These are phyloP conservation scores for Spathaspora sp. DNA, from an alignment of 805 yeast species.

Conservation along the genomic window DNA sequence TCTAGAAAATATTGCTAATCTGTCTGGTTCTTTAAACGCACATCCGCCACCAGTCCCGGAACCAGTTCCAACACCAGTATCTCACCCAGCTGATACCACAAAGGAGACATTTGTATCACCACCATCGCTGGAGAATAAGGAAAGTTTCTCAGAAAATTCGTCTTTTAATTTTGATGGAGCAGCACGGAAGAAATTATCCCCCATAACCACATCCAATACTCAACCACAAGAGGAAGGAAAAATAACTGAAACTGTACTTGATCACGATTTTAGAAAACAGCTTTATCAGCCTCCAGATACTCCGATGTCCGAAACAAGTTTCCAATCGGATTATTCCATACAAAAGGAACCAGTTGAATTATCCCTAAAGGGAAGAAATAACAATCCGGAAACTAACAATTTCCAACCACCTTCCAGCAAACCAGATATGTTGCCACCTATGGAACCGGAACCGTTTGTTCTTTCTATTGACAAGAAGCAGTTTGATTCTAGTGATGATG, in stretches of 20 bases:
- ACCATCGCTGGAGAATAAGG: neutral
- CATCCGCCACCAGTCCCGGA: neutral
- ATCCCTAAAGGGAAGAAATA: conserved; percentile 13
- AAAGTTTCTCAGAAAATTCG: neutral
- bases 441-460: conserved; percentile 17
- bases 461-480: conserved; percentile 32
- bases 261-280: neutral
- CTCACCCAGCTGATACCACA: neutral
- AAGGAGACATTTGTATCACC: neutral
- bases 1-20: neutral
- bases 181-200: neutral
- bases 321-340: conserved; percentile 37
- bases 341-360: conserved; percentile 33
- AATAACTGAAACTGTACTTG: neutral
- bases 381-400: neutral
- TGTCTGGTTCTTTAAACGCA: neutral
- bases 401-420: neutral
- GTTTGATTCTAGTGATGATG: conserved; percentile 11
- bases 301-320: conserved; percentile 34
- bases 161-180: neutral
- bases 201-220: neutral
- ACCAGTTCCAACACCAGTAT: too few species aligned
- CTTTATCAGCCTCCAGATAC: conserved; percentile 22
- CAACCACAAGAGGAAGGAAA: neutral
- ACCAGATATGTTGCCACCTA: neutral